These are phyloP conservation scores for Vitellaria paradoxa DNA, from an alignment of 179 eudicot genomes.

Conservation along the genomic window DNA sequence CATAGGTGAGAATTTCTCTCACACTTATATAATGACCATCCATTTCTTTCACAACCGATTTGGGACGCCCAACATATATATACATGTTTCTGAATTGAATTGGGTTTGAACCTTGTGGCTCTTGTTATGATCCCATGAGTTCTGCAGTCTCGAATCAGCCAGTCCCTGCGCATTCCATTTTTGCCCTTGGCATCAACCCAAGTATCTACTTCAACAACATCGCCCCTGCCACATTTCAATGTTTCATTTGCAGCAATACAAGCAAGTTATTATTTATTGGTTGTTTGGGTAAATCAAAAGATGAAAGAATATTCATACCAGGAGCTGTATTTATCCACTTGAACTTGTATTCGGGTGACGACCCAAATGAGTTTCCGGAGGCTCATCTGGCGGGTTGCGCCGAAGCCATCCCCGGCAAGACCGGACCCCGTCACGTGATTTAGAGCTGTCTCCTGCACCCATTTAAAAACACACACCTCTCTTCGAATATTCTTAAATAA, in stretches of 20 bases:
- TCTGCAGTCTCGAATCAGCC: constrained; percentile 70
- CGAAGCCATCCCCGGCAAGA: constrained; percentile 73
- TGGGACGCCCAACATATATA: no score
- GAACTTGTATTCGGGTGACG: constrained; percentile 74
- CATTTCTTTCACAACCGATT: no score
- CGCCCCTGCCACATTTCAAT: constrained; percentile 52
- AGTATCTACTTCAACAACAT: constrained; percentile 77
- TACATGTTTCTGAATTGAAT: no score
- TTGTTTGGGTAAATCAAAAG: no score
- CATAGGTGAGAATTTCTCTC: no score
- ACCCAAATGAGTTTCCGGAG: constrained; percentile 86
- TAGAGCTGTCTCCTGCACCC: constrained; percentile 69
- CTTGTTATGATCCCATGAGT: constrained; percentile 61
- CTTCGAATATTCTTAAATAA: no score
- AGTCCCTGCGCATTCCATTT: constrained; percentile 82
- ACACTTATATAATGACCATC: no score
- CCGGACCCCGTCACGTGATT: constrained; percentile 79
- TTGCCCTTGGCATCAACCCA: constrained; percentile 88
- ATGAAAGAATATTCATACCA: constrained; percentile 39
- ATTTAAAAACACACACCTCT: background rate
- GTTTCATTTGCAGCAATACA: no score
- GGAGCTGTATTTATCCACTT: constrained; percentile 74
- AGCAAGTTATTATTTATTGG: no score
- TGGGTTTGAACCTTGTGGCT: constrained; percentile 61
- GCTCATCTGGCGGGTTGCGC: constrained; percentile 83